Evolutionary conservation across 2,329 filamentous ascomycete genomes (phyloP), one percentile per base, ranked within the genome.

Genomic region (Huntiella savannae): DNA sequence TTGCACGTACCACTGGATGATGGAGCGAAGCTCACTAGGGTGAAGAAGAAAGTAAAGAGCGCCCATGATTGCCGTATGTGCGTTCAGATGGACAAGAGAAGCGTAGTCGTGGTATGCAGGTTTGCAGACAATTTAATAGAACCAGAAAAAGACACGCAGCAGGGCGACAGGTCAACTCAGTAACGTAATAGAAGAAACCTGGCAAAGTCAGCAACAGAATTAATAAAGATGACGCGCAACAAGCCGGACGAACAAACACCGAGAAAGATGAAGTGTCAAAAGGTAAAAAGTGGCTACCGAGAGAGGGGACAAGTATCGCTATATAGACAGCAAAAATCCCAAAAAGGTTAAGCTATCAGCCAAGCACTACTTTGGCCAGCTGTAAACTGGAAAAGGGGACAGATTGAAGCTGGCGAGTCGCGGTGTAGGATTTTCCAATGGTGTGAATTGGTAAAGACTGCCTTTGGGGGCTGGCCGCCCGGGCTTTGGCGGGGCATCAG

Each of bases 1-100:
- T 47, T 28, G 22, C 22, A 57, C 67, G 54, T 69, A 91, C 86
- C 86, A 94, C 78, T 94, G 86, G 52, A 93, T 70, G 52, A 94
- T 85, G 40, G 81, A 71, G 57, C 84, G 77, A 60, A 94, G 66
- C 66, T 94, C 72, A 54, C 70, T 70, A 33, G 83, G 81, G 63
- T 92, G 86, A 53, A 82, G 65, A 49, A 77, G 62, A 56, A 77
- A 82, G 67, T 88, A 91, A 52, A 82, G 58, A 50, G 76, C 61
- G 52, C 67, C 34, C 75, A 79, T 79, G 52, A 57, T 70, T 59
- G 55, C 56, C 10, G 32, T 34, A 33, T 43, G 40, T 43, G 40
- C 40, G 40, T 43, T 34, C 15, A n/a, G 34, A 28, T 28, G 22
- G 22, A 28, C 22, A 28, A 28, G 22, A 28, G 22, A 28, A 28